Evolutionary conservation across 2,329 filamentous ascomycete species (phyloP), one percentile per base, ranked within the genome.

Genomic region (Septoria linicola): DNA sequence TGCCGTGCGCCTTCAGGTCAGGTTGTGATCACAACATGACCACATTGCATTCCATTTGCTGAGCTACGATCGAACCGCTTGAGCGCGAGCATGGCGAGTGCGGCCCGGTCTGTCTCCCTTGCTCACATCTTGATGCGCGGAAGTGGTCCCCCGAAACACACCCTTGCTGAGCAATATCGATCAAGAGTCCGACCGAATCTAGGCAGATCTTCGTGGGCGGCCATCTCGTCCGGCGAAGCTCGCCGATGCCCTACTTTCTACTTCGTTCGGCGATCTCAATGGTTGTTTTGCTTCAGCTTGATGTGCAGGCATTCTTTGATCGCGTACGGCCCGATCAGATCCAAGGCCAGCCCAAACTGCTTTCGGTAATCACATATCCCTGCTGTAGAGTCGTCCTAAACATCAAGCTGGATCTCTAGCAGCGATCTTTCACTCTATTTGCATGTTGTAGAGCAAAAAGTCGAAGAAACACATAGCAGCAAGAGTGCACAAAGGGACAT

Each of bases 1-100:
- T n/a, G 19, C 20, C n/a, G 48, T 51, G 31, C 35, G 34, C 39
- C 41, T 25, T 19, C 23, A 51, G 48, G 48, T 51, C 27, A 34
- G 27, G 41, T 43, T 27, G 27, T 34, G 25, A 43, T 32, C 17
- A n/a, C n/a, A n/a, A n/a, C n/a, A n/a, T n/a, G n/a, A n/a, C n/a
- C n/a, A n/a, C n/a, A n/a, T n/a, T n/a, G n/a, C n/a, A n/a, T n/a
- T n/a, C n/a, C n/a, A n/a, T n/a, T n/a, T n/a, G n/a, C n/a, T n/a
- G n/a, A n/a, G n/a, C n/a, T n/a, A n/a, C 14, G 13, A 32, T 4
- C 17, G 7, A 16, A 16, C 3, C 25, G 30, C n/a, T n/a, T 39
- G 47, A 43, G 34, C 21, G 31, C 17, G 30, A 50, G 31, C 40
- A 50, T 50, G 30, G 25, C 34, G 14, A 13, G 17, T n/a, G 2